Conservation (phyloP, 176 grass and related monocot genomes). For the Carex scoparia region DNA sequence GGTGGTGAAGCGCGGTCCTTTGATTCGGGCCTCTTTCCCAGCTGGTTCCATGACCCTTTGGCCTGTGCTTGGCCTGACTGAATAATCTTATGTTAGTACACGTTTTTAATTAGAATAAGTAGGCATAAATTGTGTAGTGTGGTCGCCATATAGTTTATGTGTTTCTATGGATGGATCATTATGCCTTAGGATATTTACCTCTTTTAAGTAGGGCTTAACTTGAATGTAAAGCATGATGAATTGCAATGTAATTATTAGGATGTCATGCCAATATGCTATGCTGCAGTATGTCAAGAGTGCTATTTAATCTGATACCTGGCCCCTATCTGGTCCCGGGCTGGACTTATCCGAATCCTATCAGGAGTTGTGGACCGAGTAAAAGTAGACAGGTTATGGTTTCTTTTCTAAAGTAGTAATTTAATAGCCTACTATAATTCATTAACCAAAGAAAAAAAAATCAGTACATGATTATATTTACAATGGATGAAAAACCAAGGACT, state of each 20-base stretch:
- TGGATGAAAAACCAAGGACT: too few species aligned
- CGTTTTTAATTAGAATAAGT: not conserved
- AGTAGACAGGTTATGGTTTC: not conserved
- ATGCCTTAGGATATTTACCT: not conserved
- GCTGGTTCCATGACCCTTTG: constrained; percentile 55
- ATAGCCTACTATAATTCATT: too few species aligned
- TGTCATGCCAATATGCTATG: not conserved
- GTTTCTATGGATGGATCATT: not conserved
- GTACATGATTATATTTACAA: too few species aligned
- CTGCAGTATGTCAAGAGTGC: not conserved
- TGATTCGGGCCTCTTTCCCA: constrained; percentile 51
- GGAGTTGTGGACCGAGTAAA: not conserved
- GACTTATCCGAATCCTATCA: not conserved
- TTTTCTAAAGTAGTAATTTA: too few species aligned
- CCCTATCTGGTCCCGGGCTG: not conserved
- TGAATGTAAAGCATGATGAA: not conserved
- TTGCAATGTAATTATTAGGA: constrained; percentile 1
- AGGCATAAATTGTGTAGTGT: constrained; percentile 1
- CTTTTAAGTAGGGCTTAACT: not conserved
- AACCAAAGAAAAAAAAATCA: too few species aligned
- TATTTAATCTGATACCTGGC: not conserved
- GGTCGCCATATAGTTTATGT: not conserved
- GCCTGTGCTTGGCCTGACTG: constrained; percentile 68
- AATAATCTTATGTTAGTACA: not conserved
- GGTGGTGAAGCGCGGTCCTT: constrained; percentile 39